Conservation (phyloP, 148 eudicot species). For the Amaranthus cruentus region DNA sequence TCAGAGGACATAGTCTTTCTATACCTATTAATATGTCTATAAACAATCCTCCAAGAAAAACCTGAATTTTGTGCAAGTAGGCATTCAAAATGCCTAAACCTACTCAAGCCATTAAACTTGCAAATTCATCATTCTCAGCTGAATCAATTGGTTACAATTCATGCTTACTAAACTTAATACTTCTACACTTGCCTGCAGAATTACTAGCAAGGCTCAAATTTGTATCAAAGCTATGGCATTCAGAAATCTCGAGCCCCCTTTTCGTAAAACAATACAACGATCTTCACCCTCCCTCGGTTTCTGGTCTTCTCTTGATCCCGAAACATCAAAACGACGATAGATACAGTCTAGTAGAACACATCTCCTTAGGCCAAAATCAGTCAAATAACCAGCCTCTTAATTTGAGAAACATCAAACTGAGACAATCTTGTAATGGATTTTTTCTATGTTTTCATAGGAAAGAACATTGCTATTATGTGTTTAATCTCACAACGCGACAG, state of each 20-base stretch:
- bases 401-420: constrained; percentile 7
- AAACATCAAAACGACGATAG: not conserved
- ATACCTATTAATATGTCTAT: not conserved
- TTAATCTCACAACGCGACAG: constrained; percentile 20
- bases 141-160: constrained; percentile 10
- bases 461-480: constrained; percentile 6
- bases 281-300: constrained; percentile 17
- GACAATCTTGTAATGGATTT: constrained; percentile 23
- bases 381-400: constrained; percentile 2
- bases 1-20: constrained; percentile 6
- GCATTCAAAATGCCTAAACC: constrained; percentile 6
- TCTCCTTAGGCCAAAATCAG: constrained; percentile 2
- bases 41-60: not conserved
- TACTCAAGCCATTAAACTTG: not conserved
- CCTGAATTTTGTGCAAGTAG: not conserved
- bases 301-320: constrained; percentile 19
- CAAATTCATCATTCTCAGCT: not conserved
- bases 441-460: not conserved
- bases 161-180: not conserved
- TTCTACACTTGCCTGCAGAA: not conserved
- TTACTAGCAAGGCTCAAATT: not conserved
- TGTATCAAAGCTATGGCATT: constrained; percentile 16
- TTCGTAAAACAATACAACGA: constrained; percentile 15
- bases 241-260: not conserved
- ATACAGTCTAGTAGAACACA: constrained; percentile 10